These are phyloP conservation scores for Ganoderma lingzhi DNA, from an alignment of 1,284 basidiomycete species.

Conservation along the genomic window DNA sequence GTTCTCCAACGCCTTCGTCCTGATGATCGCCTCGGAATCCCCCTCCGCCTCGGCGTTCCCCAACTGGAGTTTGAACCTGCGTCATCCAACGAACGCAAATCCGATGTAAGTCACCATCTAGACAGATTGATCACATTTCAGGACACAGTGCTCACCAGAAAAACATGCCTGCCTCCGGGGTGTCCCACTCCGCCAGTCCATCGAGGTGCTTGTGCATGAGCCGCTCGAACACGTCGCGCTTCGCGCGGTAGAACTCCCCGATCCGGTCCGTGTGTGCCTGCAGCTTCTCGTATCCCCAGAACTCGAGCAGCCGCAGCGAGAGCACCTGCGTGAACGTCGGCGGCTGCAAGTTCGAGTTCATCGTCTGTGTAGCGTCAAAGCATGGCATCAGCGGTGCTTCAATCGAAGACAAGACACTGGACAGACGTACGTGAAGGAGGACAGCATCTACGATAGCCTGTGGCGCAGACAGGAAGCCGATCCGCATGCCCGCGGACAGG, in stretches of 20 bases:
- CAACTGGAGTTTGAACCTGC: constrained; percentile 66
- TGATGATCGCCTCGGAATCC: constrained; percentile 84
- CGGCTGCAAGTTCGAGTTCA: constrained; percentile 73
- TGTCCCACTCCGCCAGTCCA: constrained; percentile 84
- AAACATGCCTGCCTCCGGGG: constrained; percentile 92
- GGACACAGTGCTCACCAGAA: constrained; percentile 68
- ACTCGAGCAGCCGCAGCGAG: constrained; percentile 70
- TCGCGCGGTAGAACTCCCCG: constrained; percentile 81
- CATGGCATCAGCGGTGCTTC: background rate
- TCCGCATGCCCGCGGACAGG: constrained; percentile 81
- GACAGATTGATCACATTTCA: background rate
- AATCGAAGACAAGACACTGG: background rate
- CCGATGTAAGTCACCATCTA: no score
- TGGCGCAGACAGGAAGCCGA: constrained; percentile 89
- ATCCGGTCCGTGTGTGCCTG: constrained; percentile 75
- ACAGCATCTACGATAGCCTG: constrained; percentile 77
- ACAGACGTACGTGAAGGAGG: constrained; percentile 66
- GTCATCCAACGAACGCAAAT: no score
- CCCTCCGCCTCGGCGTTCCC: constrained; percentile 46
- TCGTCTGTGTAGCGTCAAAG: constrained; percentile 25
- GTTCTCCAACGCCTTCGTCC: constrained; percentile 78
- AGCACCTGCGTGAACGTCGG: constrained; percentile 85
- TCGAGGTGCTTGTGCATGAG: constrained; percentile 79
- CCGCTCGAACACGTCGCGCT: constrained; percentile 83
- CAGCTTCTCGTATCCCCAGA: constrained; percentile 87